These are phyloP conservation scores for Arabidopsis lyrata DNA, from an alignment of 441 rosid species.

Conservation along the genomic window DNA sequence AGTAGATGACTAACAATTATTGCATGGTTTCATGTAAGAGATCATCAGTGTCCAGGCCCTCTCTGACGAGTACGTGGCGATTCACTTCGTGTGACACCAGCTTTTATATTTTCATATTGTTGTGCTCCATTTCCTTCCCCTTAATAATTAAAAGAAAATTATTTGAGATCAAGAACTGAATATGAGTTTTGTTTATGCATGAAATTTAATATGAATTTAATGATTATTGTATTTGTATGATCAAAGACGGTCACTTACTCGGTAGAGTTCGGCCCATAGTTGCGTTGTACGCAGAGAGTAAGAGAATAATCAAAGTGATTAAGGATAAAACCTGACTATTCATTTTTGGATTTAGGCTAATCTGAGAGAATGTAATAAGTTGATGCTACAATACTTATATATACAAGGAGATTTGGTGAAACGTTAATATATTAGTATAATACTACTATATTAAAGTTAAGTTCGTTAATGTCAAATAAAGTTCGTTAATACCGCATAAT, in stretches of 20 bases:
- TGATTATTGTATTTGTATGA: too few relatives aligned
- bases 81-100: conserved; percentile 1
- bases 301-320: conserved; percentile 25
- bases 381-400: neutral
- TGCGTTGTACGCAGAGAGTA: conserved; percentile 16
- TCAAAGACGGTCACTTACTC: conserved; percentile 20
- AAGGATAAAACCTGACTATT: neutral
- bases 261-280: conserved; percentile 22
- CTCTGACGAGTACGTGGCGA: neutral
- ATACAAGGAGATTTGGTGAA: neutral
- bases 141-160: neutral
- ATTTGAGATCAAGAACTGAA: neutral
- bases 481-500: conserved; percentile 9
- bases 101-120: neutral
- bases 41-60: neutral
- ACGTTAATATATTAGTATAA: neutral
- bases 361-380: neutral
- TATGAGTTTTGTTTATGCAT: neutral
- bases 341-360: neutral
- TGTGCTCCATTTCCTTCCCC: conserved; percentile 10
- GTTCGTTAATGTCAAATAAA: neutral
- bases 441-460: neutral
- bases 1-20: neutral
- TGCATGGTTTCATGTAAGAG: neutral
- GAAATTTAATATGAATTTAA: too few relatives aligned